phyloP scores from a whole-genome alignment of 1,139 yeast genomes.

The Yamadazyma songkhlaensis region DNA sequence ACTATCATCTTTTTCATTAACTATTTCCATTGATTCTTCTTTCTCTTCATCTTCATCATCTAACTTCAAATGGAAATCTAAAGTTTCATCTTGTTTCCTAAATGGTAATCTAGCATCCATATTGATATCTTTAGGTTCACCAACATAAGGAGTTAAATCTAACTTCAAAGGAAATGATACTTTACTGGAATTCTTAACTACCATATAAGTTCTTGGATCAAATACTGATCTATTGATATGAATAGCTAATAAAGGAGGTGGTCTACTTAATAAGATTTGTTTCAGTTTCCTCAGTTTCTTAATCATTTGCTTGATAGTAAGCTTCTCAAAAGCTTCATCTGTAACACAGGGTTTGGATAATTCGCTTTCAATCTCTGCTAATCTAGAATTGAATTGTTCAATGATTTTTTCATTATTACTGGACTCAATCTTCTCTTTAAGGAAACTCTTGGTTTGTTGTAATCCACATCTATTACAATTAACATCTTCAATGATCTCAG shows the following conservation, averaged over 20 bases:
- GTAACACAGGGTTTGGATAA: constrained; percentile 65
- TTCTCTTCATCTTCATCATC: constrained; percentile 7
- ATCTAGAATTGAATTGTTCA: constrained; percentile 47
- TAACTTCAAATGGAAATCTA: constrained; percentile 3
- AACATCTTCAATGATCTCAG: constrained; percentile 87
- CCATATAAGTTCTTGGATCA: constrained; percentile 80
- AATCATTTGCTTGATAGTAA: constrained; percentile 74
- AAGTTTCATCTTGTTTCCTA: constrained; percentile 51
- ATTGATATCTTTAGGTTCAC: constrained; percentile 67
- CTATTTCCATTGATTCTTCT: constrained; percentile 13
- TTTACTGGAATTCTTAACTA: constrained; percentile 78
- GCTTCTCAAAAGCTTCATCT: constrained; percentile 71
- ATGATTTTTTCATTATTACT: constrained; percentile 37
- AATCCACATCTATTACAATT: constrained; percentile 91
- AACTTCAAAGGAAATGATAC: constrained; percentile 72
- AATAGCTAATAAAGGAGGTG: constrained; percentile 79
- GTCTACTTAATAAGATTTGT: constrained; percentile 75
- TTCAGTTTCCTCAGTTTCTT: constrained; percentile 78
- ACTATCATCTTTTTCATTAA: constrained; percentile 8
- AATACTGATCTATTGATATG: constrained; percentile 92
- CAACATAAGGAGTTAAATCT: constrained; percentile 67
- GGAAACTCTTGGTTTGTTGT: constrained; percentile 53
- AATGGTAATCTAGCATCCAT: constrained; percentile 78
- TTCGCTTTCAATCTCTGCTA: constrained; percentile 55
- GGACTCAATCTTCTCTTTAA: constrained; percentile 38